Evolutionary conservation across 2,329 filamentous ascomycete species (phyloP), one percentile per base, ranked within the genome.

Genomic region (Trichoderma sp.): DNA sequence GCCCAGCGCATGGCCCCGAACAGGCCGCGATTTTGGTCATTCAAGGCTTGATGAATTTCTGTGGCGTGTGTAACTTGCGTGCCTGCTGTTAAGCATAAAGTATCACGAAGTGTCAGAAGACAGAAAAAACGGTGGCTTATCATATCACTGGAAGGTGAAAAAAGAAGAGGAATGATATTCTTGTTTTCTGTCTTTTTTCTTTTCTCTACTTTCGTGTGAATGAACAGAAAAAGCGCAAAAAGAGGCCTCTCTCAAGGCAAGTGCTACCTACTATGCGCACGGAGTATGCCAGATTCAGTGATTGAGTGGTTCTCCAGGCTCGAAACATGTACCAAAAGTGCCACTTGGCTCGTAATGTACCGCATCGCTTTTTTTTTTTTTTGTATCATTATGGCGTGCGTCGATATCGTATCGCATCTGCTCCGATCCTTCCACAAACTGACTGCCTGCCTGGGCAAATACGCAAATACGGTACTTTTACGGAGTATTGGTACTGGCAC

Each of bases 331-430:
- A 43, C 40, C 40, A 6, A n/a, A n/a, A 43, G 40, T 43, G 8
- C 40, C 40, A n/a, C 10, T 19, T 35, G 33, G 40, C 29, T 37
- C 14, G 37, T 31, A 27, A 27, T 27, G 27, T 2, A 33, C 60
- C 14, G 24, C 14, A 55, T 64, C 7, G 11, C 53, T n/a, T 14
- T 27, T n/a, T 21, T 27, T n/a, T 21, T 37, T n/a, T 14, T 10
- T 43, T 5, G 33, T 35, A 14, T 35, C 33, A 35, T 29, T 29
- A 58, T 58, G 63, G 52, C 63, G 63, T 63, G 63, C 53, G 53
- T 35, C 33, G 33, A 35, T 49, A 58, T 66, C 37, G 29, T 55
- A 49, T 66, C 53, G 33, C 33, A 37, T 24, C 53, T 13, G 35
- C 53, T 8, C 5, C 53, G 53, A 27, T 56, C 53, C 49, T 56